Base-by-base conservation (phyloP, 2,329 filamentous ascomycete genomes). In the Gaeumannomyces tritici region DNA sequence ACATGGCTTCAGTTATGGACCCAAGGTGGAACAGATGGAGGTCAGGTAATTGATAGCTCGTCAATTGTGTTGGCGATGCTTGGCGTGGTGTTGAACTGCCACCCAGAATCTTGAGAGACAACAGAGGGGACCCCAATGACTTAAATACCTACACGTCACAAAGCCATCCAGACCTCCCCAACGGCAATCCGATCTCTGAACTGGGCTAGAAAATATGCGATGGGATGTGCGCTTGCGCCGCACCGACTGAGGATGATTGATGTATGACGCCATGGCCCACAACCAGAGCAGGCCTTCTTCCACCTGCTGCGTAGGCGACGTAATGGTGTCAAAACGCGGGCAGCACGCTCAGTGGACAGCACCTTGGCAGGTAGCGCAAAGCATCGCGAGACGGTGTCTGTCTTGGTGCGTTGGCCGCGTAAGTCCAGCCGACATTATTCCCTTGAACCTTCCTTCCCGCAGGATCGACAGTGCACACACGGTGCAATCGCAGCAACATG, bases 1-100 rank as follows among this genome's bases (percentile, higher is more conserved):
- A 72, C 80, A 82, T 83, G 29, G 57, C 12, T 12, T 35, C 11
- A 13, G 33, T 4, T 12, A 35, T 11, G 15, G 4, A 35, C 33
- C 12, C 2, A 35, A n/a, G 29, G n/a, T 8, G 15, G 6, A 15
- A 35, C 3, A 18, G 42, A 51, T 6, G 8, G 1, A 13, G 6
- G 18, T n/a, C 8, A n/a, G 42, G 21, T 4, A n/a, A 7, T 51
- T 51, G 42, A 7, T 8, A 51, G 21, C 42, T 51, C 42, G 6
- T 51, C 42, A n/a, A 51, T 51, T n/a, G 5, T 4, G 2, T 51
- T n/a, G 15, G 21, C 11, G 42, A 51, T 51, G 21, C 42, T n/a
- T 51, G 42, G 42, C 42, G 42, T 51, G 42, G 7, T n/a, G 42
- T 51, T 51, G 42, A 51, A n/a, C 8, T 7, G 42, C 7, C 21